Conservation (phyloP, 2,329 filamentous ascomycete species). For the Venturia aucupariae region DNA sequence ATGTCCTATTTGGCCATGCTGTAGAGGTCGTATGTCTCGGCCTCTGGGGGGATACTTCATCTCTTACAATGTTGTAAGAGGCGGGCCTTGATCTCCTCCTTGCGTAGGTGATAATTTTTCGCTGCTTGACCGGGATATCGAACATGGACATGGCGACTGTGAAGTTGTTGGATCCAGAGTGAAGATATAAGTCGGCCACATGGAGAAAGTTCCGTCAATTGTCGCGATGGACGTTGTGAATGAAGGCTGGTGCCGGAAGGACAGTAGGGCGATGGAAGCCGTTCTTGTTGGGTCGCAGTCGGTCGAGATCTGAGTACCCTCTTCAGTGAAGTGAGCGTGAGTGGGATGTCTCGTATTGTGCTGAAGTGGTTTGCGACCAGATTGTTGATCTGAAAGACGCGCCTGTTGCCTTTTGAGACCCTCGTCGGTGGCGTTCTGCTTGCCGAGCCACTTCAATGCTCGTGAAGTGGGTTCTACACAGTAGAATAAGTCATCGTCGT, state of each 20-base stretch:
- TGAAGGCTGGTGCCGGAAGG: background rate
- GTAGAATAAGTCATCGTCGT: no score
- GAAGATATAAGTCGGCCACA: background rate
- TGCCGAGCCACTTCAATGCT: background rate
- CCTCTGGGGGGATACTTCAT: background rate
- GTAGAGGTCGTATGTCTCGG: background rate
- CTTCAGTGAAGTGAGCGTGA: background rate
- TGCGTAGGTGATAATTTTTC: slow-evolving; percentile 30
- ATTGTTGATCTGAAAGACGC: background rate
- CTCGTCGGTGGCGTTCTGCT: background rate
- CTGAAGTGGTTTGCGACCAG: slow-evolving; percentile 10
- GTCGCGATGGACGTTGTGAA: background rate
- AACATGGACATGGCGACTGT: slow-evolving; percentile 16
- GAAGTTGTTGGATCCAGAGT: background rate
- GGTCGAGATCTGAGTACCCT: slow-evolving; percentile 20
- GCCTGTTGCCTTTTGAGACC: background rate
- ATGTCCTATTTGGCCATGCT: background rate
- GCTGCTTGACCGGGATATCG: slow-evolving; percentile 25
- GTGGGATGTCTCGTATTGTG: slow-evolving; percentile 1
- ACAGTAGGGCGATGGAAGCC: background rate
- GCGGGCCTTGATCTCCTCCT: slow-evolving; percentile 19
- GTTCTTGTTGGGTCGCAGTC: slow-evolving; percentile 12
- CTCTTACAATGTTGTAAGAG: background rate
- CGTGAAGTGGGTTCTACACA: no score
- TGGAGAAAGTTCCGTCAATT: background rate